Conservation (phyloP, 2,329 filamentous ascomycete species). For the Penicillium psychrosexuale region DNA sequence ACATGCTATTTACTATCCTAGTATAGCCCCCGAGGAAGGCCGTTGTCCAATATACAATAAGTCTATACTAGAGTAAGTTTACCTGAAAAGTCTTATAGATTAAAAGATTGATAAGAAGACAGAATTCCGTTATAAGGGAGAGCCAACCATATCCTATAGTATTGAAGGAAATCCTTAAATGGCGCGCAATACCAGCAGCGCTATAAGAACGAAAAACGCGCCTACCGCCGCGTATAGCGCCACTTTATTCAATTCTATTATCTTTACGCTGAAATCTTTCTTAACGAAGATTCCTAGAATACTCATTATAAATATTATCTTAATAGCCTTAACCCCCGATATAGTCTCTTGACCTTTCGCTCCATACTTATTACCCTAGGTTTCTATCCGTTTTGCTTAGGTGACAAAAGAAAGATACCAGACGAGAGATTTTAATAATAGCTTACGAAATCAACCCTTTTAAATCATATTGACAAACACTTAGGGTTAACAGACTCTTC, state of each 20-base stretch:
- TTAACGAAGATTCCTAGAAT: neutral
- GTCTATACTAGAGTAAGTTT: neutral
- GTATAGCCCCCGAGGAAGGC: too few relatives aligned
- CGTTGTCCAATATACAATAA: neutral
- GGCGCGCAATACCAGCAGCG: conserved; percentile 7
- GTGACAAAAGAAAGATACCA: neutral
- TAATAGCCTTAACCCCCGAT: conserved; percentile 1
- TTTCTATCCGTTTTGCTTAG: conserved; percentile 11
- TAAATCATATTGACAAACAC: conserved; percentile 1
- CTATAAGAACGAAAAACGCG: conserved; percentile 15
- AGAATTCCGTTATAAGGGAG: neutral
- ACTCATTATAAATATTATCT: conserved; percentile 7
- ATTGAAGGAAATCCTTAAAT: conserved; percentile 3
- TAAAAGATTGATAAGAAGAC: neutral
- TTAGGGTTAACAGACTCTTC: neutral
- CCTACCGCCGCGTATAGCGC: conserved; percentile 3
- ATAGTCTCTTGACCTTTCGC: conserved; percentile 10
- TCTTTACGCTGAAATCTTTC: conserved; percentile 3
- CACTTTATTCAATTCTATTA: conserved; percentile 15
- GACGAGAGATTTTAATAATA: conserved; percentile 13
- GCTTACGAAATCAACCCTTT: conserved; percentile 12
- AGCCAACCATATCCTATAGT: conserved; percentile 17
- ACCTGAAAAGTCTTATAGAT: neutral
- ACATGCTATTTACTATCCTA: too few relatives aligned
- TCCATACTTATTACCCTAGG: conserved; percentile 11